Conservation (phyloP, 129 eudicot species). For the Solidago caesia region DNA sequence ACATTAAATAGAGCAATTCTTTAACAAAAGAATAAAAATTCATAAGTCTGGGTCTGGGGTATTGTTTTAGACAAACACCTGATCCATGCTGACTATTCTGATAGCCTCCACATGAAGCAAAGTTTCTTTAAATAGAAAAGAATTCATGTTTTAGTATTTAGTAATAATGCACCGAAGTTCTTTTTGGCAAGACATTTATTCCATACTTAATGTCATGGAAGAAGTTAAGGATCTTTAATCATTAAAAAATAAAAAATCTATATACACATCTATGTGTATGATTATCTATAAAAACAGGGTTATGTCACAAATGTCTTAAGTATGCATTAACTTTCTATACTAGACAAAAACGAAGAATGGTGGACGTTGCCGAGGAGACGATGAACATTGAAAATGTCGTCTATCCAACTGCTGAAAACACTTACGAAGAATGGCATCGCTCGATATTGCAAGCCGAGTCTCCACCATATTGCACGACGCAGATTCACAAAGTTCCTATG, state of each 20-base stretch:
- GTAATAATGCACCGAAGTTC: background rate
- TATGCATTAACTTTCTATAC: background rate
- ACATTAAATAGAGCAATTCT: background rate
- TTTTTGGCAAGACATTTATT: constrained; percentile 17
- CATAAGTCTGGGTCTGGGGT: background rate
- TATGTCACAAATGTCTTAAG: background rate
- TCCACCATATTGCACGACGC: constrained; percentile 2
- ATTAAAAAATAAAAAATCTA: background rate
- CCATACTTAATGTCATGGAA: constrained; percentile 15
- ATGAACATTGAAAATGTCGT: background rate
- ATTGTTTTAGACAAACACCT: background rate
- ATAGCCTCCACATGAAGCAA: constrained; percentile 35
- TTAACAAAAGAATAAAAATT: background rate
- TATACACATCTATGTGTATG: background rate
- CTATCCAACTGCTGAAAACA: background rate
- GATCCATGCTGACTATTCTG: constrained; percentile 7
- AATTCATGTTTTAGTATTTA: background rate
- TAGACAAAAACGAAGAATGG: constrained; percentile 3
- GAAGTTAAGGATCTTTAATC: constrained; percentile 29
- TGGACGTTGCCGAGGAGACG: background rate
- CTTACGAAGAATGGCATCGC: constrained; percentile 18
- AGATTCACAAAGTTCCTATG: constrained; percentile 28
- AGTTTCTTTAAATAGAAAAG: background rate
- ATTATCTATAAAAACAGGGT: constrained; percentile 17
- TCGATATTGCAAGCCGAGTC: constrained; percentile 12